Base-by-base conservation (phyloP, 2,329 filamentous ascomycete species). In the Arthroderma sp. region DNA sequence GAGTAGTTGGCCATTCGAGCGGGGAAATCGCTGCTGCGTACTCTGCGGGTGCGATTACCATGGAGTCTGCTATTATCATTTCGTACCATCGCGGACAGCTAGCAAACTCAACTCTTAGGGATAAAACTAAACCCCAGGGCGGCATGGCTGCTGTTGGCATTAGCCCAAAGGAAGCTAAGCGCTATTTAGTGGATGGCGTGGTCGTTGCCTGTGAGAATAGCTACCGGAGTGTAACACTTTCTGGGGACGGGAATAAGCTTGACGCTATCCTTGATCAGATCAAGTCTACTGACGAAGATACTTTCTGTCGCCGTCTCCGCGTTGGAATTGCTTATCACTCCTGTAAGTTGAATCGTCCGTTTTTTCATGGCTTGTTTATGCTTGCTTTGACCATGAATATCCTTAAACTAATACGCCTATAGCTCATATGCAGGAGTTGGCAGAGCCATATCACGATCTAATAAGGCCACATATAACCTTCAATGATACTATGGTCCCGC, bases 201-300 rank as follows among this genome's bases (percentile, higher is more conserved):
- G 54, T 58, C 13, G 59, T 71, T 6, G 73, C 71, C 0, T 73
- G 71, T 25, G 62, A 69, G 43, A 76, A 76, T 60, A 69, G 66
- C 3, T 68, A 67, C 0, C 60, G 59, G 1, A 73, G 66, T 43
- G 63, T 72, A 1, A 75, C 72, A 0, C 28, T 74, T 1, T 70
- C 70, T 21, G 70, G 71, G 0, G 67, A 72, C 64, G 67, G 19
- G 67, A 66, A 66, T 9, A 69, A 67, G 33, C 54, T 69, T 56
- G 38, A 56, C 1, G 55, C 28, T 13, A 19, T 44, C 11, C 19
- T 44, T 44, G 1, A 19, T 3, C 2, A 6, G 19, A 44, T 44
- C 13, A 19, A 28, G 13, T 44, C 41, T 2, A 25, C 41, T 0
- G 19, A 56, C 56, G 0, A 62, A 64, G 15, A 54, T 60, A 4